These are phyloP conservation scores for Lachancea sp. DNA, from an alignment of 805 yeast species.

Conservation along the genomic window DNA sequence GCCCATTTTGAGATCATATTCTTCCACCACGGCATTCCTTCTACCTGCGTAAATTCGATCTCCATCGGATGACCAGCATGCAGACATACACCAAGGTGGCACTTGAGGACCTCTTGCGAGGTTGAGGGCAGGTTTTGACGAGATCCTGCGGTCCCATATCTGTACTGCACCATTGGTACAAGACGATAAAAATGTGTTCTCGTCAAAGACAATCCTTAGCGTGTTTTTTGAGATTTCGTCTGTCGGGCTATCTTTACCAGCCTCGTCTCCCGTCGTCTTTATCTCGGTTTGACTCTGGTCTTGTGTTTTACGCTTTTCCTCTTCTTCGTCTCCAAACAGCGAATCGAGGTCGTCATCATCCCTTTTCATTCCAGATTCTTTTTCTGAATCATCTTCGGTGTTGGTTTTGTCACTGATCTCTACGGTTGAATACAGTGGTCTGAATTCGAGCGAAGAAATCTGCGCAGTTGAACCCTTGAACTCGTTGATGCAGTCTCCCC, in stretches of 20 bases:
- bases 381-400: constrained; percentile 25
- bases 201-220: constrained; percentile 30
- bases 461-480: constrained; percentile 68
- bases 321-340: constrained; percentile 54
- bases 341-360: constrained; percentile 48
- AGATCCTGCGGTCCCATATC: constrained; percentile 72
- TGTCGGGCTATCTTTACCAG: constrained; percentile 8
- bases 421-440: constrained; percentile 49
- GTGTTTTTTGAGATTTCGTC: constrained; percentile 25
- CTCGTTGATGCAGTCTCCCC: constrained; percentile 47
- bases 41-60: constrained; percentile 76
- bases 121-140: constrained; percentile 35
- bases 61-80: constrained; percentile 86
- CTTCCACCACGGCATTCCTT: constrained; percentile 82
- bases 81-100: constrained; percentile 93
- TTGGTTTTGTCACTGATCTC: constrained; percentile 33
- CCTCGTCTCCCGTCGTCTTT: constrained; percentile 1
- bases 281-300: constrained; percentile 8
- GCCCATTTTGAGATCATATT: constrained; percentile 54
- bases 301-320: constrained; percentile 21
- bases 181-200: constrained; percentile 64
- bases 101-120: constrained; percentile 52
- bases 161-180: constrained; percentile 76
- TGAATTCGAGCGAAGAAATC: constrained; percentile 63
- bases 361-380: constrained; percentile 20